Evolutionary conservation across 805 yeast species (phyloP).

Genomic region (Ogataea naganishii): DNA sequence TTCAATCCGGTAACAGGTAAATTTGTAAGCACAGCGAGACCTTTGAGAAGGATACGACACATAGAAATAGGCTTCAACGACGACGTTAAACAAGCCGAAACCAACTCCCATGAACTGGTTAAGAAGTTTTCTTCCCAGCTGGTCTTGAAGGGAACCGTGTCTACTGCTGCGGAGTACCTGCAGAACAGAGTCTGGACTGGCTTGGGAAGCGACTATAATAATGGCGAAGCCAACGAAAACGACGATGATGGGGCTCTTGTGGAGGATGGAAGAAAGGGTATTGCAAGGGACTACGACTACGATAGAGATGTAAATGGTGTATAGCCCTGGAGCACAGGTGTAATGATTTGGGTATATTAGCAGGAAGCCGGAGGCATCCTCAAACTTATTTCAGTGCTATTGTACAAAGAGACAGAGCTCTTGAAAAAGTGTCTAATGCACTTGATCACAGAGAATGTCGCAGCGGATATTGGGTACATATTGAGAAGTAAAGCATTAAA

Average conservation of each 20-base stretch:
- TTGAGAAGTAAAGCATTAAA: too few species aligned
- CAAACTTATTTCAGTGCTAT: too few species aligned
- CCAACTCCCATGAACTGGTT: slow-evolving; percentile 30
- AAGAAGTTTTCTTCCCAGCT: slow-evolving; percentile 50
- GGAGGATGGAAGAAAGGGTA: slow-evolving; percentile 79
- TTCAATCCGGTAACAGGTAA: slow-evolving; percentile 87
- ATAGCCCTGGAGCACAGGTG: too few species aligned
- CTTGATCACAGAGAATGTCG: too few species aligned
- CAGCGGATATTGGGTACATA: too few species aligned
- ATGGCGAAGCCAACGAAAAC: slow-evolving; percentile 24
- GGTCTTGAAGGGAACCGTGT: slow-evolving; percentile 66
- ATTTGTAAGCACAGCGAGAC: slow-evolving; percentile 60
- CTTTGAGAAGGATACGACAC: slow-evolving; percentile 61
- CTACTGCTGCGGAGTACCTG: slow-evolving; percentile 76
- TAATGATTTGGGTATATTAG: too few species aligned
- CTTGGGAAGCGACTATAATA: slow-evolving; percentile 70
- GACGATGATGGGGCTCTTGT: slow-evolving; percentile 61
- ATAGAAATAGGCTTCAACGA: slow-evolving; percentile 39
- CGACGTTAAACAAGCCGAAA: slow-evolving; percentile 14
- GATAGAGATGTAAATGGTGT: slow-evolving; percentile 22
- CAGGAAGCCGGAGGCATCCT: too few species aligned
- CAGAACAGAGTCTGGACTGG: slow-evolving; percentile 82
- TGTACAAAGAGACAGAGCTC: too few species aligned
- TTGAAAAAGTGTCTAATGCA: too few species aligned
- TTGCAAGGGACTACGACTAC: slow-evolving; percentile 77